Evolutionary conservation across 306 rosid species (phyloP), one percentile per base, ranked within the genome.

Genomic region (Quercus engelmannii): DNA sequence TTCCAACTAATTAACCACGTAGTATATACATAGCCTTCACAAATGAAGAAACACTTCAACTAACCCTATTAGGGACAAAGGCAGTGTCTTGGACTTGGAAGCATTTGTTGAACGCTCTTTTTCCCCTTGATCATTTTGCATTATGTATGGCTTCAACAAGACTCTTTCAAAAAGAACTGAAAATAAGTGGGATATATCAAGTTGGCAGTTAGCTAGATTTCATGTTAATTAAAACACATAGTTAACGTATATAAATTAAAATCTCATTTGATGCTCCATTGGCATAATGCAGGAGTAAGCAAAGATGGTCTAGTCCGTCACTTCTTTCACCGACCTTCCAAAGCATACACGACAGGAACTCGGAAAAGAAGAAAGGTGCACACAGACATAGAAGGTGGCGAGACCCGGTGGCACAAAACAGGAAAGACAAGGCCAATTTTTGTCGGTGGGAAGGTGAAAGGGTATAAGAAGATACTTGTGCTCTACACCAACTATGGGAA

Each of bases 401-500:
- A 89, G 74, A 89, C 90, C 0, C 78, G 92, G 51, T 89, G 92
- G 92, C 92, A 86, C 79, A 89, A 89, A 84, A 89, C 92, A 58
- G 92, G 92, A 1, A 89, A 89, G 74, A 89, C 92, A 0, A 84
- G 90, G 46, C 85, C 92, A 49, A 80, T 86, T 38, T 78, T 61
- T 38, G 69, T 75, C 49, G 72, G 20, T 74, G 71, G 79, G 6
- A 82, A 83, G 68, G 69, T 89, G 19, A 89, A 83, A 84, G 96
- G 96, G 1, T 91, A 83, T 85, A 91, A 91, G 69, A 91, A 91
- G 76, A 91, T 91, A 55, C 91, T 91, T 2, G 93, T 91, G 9
- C 93, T 91, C 1, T 89, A 91, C 92, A 88, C 92, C 3, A 91
- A 91, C 84, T 88, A 91, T 71, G 93, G 93, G 52, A 91, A 88